These are phyloP conservation scores for Rhinocladiella similis DNA, from an alignment of 2,329 filamentous ascomycete genomes.

Conservation along the genomic window DNA sequence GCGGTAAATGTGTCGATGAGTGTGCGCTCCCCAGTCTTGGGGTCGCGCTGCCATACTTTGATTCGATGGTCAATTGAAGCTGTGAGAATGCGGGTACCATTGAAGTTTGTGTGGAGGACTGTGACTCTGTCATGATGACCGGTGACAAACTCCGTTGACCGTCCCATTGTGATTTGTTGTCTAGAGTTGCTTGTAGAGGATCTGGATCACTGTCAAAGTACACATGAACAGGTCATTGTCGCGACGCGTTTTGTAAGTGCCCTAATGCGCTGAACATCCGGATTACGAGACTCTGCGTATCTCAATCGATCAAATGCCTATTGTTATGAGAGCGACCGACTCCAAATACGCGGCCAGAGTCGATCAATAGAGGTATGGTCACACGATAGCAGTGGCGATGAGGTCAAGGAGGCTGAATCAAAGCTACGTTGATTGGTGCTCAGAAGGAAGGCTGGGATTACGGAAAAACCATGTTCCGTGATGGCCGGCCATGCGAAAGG, in stretches of 20 bases:
- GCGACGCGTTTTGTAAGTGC: no score
- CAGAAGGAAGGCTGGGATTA: neutral
- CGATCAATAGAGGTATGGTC: no score
- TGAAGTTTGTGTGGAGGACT: constrained; percentile 85
- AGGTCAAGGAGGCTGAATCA: neutral
- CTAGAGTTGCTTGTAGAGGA: neutral
- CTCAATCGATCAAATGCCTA: no score
- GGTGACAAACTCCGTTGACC: constrained; percentile 43
- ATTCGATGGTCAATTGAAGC: constrained; percentile 91
- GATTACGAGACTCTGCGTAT: no score
- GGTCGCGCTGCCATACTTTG: constrained; percentile 84
- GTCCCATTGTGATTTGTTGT: constrained; percentile 8
- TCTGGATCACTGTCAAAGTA: no score
- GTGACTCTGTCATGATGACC: constrained; percentile 68
- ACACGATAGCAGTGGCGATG: no score
- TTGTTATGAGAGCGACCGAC: no score
- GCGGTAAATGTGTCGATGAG: constrained; percentile 80
- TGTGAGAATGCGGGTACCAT: constrained; percentile 87
- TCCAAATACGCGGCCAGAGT: no score
- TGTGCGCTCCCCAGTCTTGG: constrained; percentile 71
- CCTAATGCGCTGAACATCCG: no score
- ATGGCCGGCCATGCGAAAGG: neutral
- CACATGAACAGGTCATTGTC: no score
- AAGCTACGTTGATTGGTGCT: neutral
- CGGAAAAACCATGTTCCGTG: neutral